Base-by-base conservation (phyloP, 208 protist species). In the Trypanosoma rangeli region DNA sequence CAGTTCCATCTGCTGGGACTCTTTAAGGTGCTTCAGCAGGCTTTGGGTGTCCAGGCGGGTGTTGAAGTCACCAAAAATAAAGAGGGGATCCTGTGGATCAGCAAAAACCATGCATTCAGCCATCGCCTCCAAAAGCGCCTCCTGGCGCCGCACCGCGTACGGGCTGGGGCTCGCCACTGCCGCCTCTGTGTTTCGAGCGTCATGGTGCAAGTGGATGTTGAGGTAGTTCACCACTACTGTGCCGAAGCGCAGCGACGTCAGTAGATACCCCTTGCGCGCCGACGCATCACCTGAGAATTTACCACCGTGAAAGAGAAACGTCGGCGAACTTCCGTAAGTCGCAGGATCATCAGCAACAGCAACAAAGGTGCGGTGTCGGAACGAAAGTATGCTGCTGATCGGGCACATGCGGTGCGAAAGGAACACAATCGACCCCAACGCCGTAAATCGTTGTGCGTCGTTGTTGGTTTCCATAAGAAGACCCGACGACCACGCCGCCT, bases 61-160 rank as follows among this genome's bases (percentile, higher is more conserved):
- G 68, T 93, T 95, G 66, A 84, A 82, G 76, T 95, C 90, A 31
- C 90, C 90, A 74, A 87, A 88, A 42, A 95, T 44, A 61, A 93
- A 90, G 13, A 95, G 59, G 20, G 90, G 81, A 64, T 93, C 90
- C 13, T 83, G 66, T 28, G 76, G 64, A 39, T 73, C 68, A 55
- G 87, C 59, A 16, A 92, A 59, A 18, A 73, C 68, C 28, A 80
- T 59, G 53, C 74, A 86, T 71, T 91, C 86, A 12, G 81, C 77
- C 24, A 91, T 44, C 18, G 82, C 73, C 72, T 95, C 90, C 53
- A 86, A 62, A n/a, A 89, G 24, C 7, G 83, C 80, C 49, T 82
- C 80, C 29, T 70, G 50, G 10, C 90, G 84, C 3, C 74, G 79
- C n/a, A 33, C 3, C 13, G 73, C 68, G 74, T 90, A 95, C 53